Evolutionary conservation across 768 basidiomycete species (phyloP).

Genomic region (Amanita molliuscula): DNA sequence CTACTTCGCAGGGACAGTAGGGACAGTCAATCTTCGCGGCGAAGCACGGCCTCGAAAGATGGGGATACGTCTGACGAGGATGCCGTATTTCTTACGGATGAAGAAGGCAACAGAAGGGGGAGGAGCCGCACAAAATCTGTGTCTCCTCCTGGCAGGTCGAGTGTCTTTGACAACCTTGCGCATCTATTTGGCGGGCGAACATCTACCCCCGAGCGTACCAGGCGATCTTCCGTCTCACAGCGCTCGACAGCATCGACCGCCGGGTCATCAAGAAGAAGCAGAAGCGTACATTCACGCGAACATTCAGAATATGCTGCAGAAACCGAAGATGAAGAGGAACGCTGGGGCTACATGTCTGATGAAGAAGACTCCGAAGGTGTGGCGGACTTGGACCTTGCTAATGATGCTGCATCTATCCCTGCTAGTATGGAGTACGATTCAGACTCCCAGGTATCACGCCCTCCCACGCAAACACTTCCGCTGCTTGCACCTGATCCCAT

Average conservation of each 20-base stretch:
- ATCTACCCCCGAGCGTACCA: slow-evolving; percentile 28
- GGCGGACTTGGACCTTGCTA: slow-evolving; percentile 12
- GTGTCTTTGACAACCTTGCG: slow-evolving; percentile 58
- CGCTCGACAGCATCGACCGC: slow-evolving; percentile 43
- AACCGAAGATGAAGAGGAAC: slow-evolving; percentile 52
- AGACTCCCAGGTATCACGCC: slow-evolving; percentile 50
- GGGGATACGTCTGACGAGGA: slow-evolving; percentile 20
- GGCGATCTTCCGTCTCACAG: slow-evolving; percentile 47
- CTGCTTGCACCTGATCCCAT: slow-evolving; percentile 66
- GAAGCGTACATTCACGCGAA: slow-evolving; percentile 30
- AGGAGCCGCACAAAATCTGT: slow-evolving; percentile 22
- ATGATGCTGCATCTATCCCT: slow-evolving; percentile 34
- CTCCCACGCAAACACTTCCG: slow-evolving; percentile 43
- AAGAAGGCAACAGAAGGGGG: slow-evolving; percentile 13
- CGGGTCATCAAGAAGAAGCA: slow-evolving; percentile 38
- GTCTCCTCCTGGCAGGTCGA: slow-evolving; percentile 27
- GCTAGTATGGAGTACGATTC: slow-evolving; percentile 68
- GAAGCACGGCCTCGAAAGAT: slow-evolving; percentile 26
- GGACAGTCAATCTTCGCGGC: slow-evolving; percentile 33
- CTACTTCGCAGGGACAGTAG: slow-evolving; percentile 29
- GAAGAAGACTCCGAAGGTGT: slow-evolving; percentile 51
- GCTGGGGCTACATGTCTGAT: slow-evolving; percentile 91
- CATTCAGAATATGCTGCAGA: slow-evolving; percentile 48
- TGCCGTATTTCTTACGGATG: slow-evolving; percentile 14
- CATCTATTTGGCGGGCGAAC: slow-evolving; percentile 48